Conservation (phyloP, 129 eudicot species). For the Saussurea involucrata region DNA sequence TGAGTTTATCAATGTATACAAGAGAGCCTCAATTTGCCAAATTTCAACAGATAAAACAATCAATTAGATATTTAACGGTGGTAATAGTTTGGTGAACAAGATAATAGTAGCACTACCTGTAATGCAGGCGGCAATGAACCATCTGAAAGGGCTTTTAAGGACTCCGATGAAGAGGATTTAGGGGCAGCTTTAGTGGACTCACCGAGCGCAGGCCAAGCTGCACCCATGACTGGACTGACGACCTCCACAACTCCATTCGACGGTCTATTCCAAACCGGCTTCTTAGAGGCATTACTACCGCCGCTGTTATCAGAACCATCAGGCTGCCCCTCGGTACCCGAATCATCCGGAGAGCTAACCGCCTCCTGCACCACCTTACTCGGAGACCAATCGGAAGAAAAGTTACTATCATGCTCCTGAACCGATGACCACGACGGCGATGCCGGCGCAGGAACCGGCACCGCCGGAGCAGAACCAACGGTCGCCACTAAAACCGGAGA, state of each 20-base stretch:
- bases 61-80: background rate
- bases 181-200: slow-evolving; percentile 65
- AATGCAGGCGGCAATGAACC: slow-evolving; percentile 34
- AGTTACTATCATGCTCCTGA: slow-evolving; percentile 14
- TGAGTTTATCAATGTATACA: background rate
- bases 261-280: slow-evolving; percentile 75
- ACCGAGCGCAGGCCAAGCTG: slow-evolving; percentile 84
- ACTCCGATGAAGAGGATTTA: slow-evolving; percentile 57
- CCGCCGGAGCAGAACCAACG: slow-evolving; percentile 13
- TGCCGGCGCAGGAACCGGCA: slow-evolving; percentile 25
- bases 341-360: slow-evolving; percentile 26
- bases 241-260: slow-evolving; percentile 45
- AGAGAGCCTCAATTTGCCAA: background rate
- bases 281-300: slow-evolving; percentile 39
- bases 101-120: slow-evolving; percentile 39
- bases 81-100: background rate
- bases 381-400: slow-evolving; percentile 27
- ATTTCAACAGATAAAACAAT: background rate
- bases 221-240: slow-evolving; percentile 60
- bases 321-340: slow-evolving; percentile 15
- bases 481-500: slow-evolving; percentile 11
- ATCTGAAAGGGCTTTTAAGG: slow-evolving; percentile 43
- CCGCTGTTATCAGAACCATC: slow-evolving; percentile 28
- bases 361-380: slow-evolving; percentile 23
- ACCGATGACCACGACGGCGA: slow-evolving; percentile 25